These are phyloP conservation scores for Penicillium desertorum DNA, from an alignment of 495 filamentous ascomycete genomes.

Conservation along the genomic window DNA sequence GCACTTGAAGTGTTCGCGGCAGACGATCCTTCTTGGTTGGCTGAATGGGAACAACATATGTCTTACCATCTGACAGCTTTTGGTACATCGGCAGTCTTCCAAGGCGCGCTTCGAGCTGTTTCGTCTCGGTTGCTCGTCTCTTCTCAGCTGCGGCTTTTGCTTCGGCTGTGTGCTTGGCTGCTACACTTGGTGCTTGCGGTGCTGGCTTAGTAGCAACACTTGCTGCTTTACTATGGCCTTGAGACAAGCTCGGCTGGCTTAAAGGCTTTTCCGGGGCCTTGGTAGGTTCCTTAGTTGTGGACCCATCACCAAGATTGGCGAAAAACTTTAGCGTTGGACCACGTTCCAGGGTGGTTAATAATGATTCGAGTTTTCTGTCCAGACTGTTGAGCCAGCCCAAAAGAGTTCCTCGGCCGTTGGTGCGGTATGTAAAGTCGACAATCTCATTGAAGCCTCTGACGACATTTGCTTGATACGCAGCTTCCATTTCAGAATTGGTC, in stretches of 20 bases:
- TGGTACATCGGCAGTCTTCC: slow-evolving; percentile 65
- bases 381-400: slow-evolving; percentile 68
- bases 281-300: slow-evolving; percentile 34
- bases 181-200: slow-evolving; percentile 29
- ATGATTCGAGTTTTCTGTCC: slow-evolving; percentile 70
- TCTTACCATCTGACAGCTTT: slow-evolving; percentile 62
- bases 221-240: background rate
- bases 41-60: slow-evolving; percentile 72
- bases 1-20: slow-evolving; percentile 58
- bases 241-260: slow-evolving; percentile 15
- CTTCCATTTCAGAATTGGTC: slow-evolving; percentile 74
- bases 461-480: slow-evolving; percentile 78
- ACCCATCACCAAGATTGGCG: slow-evolving; percentile 48
- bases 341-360: slow-evolving; percentile 69
- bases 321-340: slow-evolving; percentile 78
- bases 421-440: slow-evolving; percentile 48
- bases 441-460: slow-evolving; percentile 74
- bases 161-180: slow-evolving; percentile 50
- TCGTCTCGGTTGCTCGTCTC: slow-evolving; percentile 62
- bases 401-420: slow-evolving; percentile 57
- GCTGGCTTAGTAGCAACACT: background rate
- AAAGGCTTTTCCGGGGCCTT: slow-evolving; percentile 52
- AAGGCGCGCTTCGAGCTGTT: slow-evolving; percentile 79
- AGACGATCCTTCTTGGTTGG: slow-evolving; percentile 61
- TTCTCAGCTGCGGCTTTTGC: slow-evolving; percentile 63